A percentile compares a stretch with the other conserved stretches of the same genome.
Evolutionary conservation across 768 basidiomycete species (phyloP).

Genomic region (Mrakia blollopis): DNA sequence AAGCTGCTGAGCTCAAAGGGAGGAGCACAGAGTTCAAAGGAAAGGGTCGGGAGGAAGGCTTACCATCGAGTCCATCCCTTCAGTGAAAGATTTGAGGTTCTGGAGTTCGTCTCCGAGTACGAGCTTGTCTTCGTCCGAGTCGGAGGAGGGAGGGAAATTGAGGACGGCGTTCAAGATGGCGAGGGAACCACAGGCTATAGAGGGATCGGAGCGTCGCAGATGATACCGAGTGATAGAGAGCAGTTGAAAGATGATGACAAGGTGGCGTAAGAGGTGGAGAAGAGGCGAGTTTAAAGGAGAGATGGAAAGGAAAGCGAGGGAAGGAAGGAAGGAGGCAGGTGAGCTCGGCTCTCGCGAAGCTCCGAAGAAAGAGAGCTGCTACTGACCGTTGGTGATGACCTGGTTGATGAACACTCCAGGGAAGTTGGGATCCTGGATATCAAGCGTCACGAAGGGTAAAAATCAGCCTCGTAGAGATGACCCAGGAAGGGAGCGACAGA

Average conservation of each 20-base stretch:
- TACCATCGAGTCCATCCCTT: constrained; percentile 69
- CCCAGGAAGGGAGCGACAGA: neutral
- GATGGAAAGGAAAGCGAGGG: too few relatives aligned
- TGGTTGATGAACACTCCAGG: constrained; percentile 68
- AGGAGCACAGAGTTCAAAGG: neutral
- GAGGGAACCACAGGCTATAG: constrained; percentile 73
- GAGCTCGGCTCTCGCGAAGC: too few relatives aligned
- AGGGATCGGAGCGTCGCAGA: too few relatives aligned
- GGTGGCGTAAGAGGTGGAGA: too few relatives aligned
- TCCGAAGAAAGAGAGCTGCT: too few relatives aligned
- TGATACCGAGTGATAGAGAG: too few relatives aligned
- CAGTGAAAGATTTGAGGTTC: constrained; percentile 69
- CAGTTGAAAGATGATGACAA: too few relatives aligned
- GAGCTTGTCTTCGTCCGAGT: constrained; percentile 36
- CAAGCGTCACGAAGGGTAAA: neutral
- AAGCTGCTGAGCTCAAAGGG: neutral
- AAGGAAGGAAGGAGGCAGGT: too few relatives aligned
- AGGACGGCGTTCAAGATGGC: constrained; percentile 81
- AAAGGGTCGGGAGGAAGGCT: constrained; percentile 48
- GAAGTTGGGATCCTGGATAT: constrained; percentile 65
- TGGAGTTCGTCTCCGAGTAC: constrained; percentile 54
- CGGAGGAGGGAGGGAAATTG: constrained; percentile 38
- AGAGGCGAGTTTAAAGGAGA: too few relatives aligned
- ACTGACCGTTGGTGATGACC: constrained; percentile 51
- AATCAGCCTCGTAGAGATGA: neutral